A percentile compares a stretch with the other conserved stretches of the same genome.
Evolutionary conservation across 768 basidiomycete species (phyloP).

Genomic region (Cystobasidium tubakii): DNA sequence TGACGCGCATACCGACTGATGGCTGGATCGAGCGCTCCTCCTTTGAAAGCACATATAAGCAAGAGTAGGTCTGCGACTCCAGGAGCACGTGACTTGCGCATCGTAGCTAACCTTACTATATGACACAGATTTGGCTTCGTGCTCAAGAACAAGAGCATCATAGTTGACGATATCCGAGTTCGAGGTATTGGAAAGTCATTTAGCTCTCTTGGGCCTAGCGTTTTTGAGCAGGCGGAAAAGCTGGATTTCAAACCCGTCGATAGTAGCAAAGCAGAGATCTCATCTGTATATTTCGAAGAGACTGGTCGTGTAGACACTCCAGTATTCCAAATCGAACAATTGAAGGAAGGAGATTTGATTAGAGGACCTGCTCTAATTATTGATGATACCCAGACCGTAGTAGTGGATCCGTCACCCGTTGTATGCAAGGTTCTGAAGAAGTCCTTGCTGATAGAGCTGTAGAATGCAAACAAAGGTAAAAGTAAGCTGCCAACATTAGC

Average conservation of each 20-base stretch:
- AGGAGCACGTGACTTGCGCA: background rate
- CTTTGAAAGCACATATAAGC: slow-evolving; percentile 72
- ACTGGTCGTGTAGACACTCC: slow-evolving; percentile 70
- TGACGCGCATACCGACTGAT: slow-evolving; percentile 57
- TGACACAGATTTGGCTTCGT: slow-evolving; percentile 64
- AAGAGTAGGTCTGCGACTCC: slow-evolving; percentile 50
- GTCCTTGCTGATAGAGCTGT: slow-evolving; percentile 36
- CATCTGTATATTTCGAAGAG: slow-evolving; percentile 69
- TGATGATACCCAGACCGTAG: slow-evolving; percentile 90
- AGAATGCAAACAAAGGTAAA: background rate
- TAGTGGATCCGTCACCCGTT: slow-evolving; percentile 53
- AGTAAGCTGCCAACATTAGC: background rate
- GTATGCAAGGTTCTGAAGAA: slow-evolving; percentile 32
- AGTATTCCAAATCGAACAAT: slow-evolving; percentile 63
- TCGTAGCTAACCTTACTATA: background rate
- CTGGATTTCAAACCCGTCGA: slow-evolving; percentile 53
- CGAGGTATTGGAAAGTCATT: slow-evolving; percentile 88
- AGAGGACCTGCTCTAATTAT: slow-evolving; percentile 88
- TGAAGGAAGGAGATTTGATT: slow-evolving; percentile 66
- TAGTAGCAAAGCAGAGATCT: slow-evolving; percentile 44
- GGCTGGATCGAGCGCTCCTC: slow-evolving; percentile 68
- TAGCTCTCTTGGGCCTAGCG: slow-evolving; percentile 69
- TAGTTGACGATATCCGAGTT: slow-evolving; percentile 84
- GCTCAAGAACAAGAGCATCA: slow-evolving; percentile 70
- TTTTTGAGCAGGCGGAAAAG: slow-evolving; percentile 65